These are phyloP conservation scores for Xylaria sp. DNA, from an alignment of 2,329 filamentous ascomycete species.

Conservation along the genomic window DNA sequence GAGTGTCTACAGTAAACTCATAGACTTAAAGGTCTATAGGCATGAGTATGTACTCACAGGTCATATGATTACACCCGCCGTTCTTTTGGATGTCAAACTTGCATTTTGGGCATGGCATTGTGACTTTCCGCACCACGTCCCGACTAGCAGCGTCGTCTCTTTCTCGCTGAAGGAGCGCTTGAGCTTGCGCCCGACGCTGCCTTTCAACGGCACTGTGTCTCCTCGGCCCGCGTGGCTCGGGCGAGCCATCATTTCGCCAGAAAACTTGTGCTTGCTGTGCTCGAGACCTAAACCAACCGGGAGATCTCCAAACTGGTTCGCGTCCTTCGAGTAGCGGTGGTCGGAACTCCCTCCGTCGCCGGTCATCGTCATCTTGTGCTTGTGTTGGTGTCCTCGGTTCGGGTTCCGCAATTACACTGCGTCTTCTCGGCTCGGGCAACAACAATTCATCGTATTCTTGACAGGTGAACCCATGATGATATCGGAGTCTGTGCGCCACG, in stretches of 20 bases:
- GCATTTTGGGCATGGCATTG: constrained; percentile 15
- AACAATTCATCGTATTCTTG: not conserved
- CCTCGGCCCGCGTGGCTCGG: too few species aligned
- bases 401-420: not conserved
- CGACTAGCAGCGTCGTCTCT: constrained; percentile 12
- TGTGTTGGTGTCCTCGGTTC: not conserved
- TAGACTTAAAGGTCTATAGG: not conserved
- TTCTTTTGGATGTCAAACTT: constrained; percentile 10
- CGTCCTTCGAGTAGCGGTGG: too few species aligned
- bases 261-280: too few species aligned
- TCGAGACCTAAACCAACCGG: too few species aligned
- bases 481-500: constrained; percentile 10
- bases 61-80: constrained; percentile 14
- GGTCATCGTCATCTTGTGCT: not conserved
- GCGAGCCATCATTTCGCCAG: too few species aligned
- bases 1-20: too few species aligned
- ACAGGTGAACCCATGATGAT: constrained; percentile 26
- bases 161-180: constrained; percentile 2
- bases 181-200: too few species aligned
- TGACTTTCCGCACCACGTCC: not conserved
- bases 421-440: too few species aligned
- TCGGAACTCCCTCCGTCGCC: too few species aligned
- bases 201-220: too few species aligned
- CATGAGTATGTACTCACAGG: constrained; percentile 1
- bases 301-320: too few species aligned